These are phyloP conservation scores for Neurospora sp. DNA, from an alignment of 495 filamentous ascomycete species.

Conservation along the genomic window DNA sequence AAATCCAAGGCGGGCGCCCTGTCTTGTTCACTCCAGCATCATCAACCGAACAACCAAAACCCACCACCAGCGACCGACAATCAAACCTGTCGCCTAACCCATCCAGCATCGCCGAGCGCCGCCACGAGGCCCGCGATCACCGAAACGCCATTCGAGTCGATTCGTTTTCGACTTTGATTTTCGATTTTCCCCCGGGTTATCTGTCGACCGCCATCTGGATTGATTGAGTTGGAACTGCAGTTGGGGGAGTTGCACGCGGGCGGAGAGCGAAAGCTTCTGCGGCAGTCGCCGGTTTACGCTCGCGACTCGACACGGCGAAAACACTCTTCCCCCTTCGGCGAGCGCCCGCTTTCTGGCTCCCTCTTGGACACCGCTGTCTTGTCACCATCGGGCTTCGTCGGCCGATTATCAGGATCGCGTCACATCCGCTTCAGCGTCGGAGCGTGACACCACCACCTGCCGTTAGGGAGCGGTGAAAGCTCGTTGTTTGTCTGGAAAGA, in stretches of 20 bases:
- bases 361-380: conserved; percentile 2
- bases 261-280: conserved; percentile 6
- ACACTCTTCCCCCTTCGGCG: conserved; percentile 20
- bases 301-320: conserved; percentile 27
- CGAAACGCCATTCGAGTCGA: conserved; percentile 5
- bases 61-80: neutral
- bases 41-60: conserved; percentile 15
- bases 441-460: neutral
- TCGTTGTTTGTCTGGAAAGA: neutral
- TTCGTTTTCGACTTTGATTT: neutral
- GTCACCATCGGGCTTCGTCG: neutral
- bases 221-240: conserved; percentile 10
- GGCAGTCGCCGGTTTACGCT: conserved; percentile 11
- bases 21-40: conserved; percentile 13
- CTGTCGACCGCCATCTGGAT: conserved; percentile 8
- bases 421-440: neutral
- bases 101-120: conserved; percentile 19
- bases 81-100: conserved; percentile 5
- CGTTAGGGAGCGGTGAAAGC: neutral
- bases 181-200: conserved; percentile 1
- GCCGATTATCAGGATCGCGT: neutral
- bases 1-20: neutral
- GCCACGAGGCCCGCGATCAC: conserved; percentile 17
- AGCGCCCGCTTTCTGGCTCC: conserved; percentile 9
- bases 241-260: neutral